Base-by-base conservation (phyloP, 208 protist species). In the Leptomonas pyrrhocoris region DNA sequence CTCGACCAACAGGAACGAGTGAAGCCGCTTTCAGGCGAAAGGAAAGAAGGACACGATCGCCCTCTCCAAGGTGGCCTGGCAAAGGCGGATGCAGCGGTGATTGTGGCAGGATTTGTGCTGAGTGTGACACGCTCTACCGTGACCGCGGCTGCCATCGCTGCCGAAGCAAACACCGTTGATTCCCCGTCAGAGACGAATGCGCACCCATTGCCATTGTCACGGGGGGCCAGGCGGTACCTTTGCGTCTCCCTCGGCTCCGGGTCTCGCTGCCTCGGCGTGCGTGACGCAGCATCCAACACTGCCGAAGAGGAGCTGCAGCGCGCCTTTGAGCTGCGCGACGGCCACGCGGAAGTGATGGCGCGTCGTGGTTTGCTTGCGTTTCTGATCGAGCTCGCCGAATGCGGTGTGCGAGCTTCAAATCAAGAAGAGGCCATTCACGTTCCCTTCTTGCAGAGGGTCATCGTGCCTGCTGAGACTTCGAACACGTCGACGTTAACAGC, bases 261-360 rank as follows among this genome's bases (percentile, higher is more conserved):
- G 16, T 92, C 90, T 12, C 85, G 90, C 4, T 93, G 90, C 55
- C 71, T 87, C 9, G 85, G 85, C 51, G 65, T 73, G 62, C 73
- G 50, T 61, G 73, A 40, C 21, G 27, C 49, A 4, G 30, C 31
- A 7, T 9, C 27, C 16, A 40, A 21, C 28, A 38, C 25, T 9
- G 28, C 21, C 5, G 42, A 48, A 16, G 59, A 48, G 23, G 21
- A n/a, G 23, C 0, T 56, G 45, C 61, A 78, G 61, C 49, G 46
- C 4, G 36, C 64, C 15, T 70, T 86, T 4, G 34, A 78, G 16
- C 25, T 95, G 49, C 74, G 77, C 25, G 92, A 97, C 62, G 89
- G 92, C 11, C 92, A 97, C 63, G 92, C 92, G 3, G 89, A 97
- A 74, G 89, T 95, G 38, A 84, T 97, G 84, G 87, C 89, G 16